phyloP scores from a whole-genome alignment of 805 yeast genomes.

The Wickerhamomyces chambardii region DNA sequence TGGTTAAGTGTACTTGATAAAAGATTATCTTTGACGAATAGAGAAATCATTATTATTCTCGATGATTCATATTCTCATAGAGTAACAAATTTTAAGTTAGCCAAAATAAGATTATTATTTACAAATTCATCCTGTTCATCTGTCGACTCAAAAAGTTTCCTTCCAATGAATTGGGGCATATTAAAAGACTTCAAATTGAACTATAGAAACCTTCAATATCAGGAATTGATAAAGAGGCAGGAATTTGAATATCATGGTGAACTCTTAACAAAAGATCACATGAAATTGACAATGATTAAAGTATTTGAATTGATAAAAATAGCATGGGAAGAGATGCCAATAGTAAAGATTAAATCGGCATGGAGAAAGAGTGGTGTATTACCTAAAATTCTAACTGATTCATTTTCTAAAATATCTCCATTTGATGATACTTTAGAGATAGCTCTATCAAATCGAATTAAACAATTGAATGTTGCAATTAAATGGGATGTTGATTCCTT shows the following conservation, averaged over 20 bases:
- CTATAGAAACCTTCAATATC: slow-evolving; percentile 50
- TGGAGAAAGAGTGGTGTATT: slow-evolving; percentile 36
- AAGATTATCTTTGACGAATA: slow-evolving; percentile 34
- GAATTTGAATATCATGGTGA: slow-evolving; percentile 7
- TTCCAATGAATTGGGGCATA: slow-evolving; percentile 60
- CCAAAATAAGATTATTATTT: slow-evolving; percentile 29
- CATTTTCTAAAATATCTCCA: slow-evolving; percentile 19
- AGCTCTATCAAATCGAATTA: slow-evolving; percentile 34
- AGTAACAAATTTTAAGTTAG: slow-evolving; percentile 40
- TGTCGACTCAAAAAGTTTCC: slow-evolving; percentile 23
- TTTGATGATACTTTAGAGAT: slow-evolving; percentile 28
- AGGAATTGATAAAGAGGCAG: slow-evolving; percentile 20
- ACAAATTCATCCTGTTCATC: slow-evolving; percentile 27
- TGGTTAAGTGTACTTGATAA: slow-evolving; percentile 55
- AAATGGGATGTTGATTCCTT: slow-evolving; percentile 52
- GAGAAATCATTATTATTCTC: slow-evolving; percentile 45
- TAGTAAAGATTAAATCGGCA: slow-evolving; percentile 26
- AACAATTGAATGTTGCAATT: slow-evolving; percentile 36
- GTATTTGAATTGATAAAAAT: slow-evolving; percentile 50
- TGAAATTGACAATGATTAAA: slow-evolving; percentile 40
- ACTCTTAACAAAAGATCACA: slow-evolving; percentile 24
- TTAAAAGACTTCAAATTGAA: slow-evolving; percentile 51
- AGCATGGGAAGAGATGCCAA: slow-evolving; percentile 41
- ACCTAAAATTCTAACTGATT: slow-evolving; percentile 21
- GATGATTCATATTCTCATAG: slow-evolving; percentile 61